Evolutionary conservation across 352 stramenopile genomes (phyloP), one percentile per base, ranked within the genome.

Genomic region (Pythium monospermum): DNA sequence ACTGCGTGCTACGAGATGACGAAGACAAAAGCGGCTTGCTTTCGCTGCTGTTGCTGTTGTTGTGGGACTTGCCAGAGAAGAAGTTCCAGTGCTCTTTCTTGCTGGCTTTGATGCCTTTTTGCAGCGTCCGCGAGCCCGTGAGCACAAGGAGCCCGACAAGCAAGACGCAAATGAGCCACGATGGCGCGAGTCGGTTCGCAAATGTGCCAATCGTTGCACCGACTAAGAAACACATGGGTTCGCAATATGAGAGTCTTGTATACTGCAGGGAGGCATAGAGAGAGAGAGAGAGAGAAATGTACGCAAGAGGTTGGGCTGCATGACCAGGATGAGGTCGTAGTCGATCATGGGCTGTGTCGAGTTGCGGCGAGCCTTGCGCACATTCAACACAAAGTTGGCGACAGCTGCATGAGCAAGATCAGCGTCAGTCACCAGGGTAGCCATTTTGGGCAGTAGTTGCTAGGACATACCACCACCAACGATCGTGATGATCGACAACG

Each of bases 321-420:
- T 98, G 8, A 97, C 82, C 10, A 99, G 61, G 48, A 98, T 96
- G 26, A 98, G 73, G 68, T 99, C 94, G 94, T 94, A 99, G 75
- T 99, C 93, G 11, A 99, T 95, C 6, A 99, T 70, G 16, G 94
- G 90, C 35, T 90, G 57, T 45, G 95, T 87, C 2, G 86, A 89
- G 27, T 81, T 66, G 16, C 90, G 85, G 53, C 97, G 92, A 19
- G 90, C 72, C 66, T 96, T 97, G 19, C 59, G 60, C 6, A 86
- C 45, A 62, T 98, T 99, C 13, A 97, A 59, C 19, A 96, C 48
- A 28, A 95, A 95, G 59, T 98, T 98, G 13, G 88, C 93, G 38
- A 98, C 68, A 1, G 92, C 90, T 71, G 47, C 4, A 15, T 11
- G n/a, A n/a, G n/a, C n/a, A 15, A 35, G 19, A 16, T 27, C 40